Evolutionary conservation across 2,329 filamentous ascomycete species (phyloP).

Genomic region (Diplodia seriata): DNA sequence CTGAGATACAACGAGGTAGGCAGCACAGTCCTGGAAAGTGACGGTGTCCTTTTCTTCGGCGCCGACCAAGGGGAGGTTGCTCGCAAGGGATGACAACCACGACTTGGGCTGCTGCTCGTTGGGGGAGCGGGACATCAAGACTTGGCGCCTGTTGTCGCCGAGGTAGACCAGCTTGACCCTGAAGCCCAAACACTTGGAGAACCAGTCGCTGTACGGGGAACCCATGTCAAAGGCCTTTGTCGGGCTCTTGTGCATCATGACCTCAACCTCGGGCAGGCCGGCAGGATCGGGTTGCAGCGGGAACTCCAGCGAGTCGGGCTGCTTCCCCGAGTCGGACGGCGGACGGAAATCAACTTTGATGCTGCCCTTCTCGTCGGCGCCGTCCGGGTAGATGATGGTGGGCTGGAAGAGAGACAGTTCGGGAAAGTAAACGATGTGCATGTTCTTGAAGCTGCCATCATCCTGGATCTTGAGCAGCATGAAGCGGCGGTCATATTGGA

Average conservation of each 20-base stretch:
- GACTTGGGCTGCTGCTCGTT: constrained; percentile 33
- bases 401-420: constrained; percentile 29
- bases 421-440: constrained; percentile 41
- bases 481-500: constrained; percentile 52
- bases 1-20: constrained; percentile 74
- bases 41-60: constrained; percentile 50
- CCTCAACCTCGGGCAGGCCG: constrained; percentile 46
- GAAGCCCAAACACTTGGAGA: constrained; percentile 54
- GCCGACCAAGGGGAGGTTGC: constrained; percentile 35
- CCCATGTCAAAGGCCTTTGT: constrained; percentile 55
- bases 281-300: constrained; percentile 50
- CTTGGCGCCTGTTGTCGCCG: constrained; percentile 50
- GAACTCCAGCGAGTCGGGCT: constrained; percentile 45
- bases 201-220: constrained; percentile 51
- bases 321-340: constrained; percentile 38
- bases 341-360: constrained; percentile 52
- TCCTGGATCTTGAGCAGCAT: constrained; percentile 32
- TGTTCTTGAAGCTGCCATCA: constrained; percentile 46
- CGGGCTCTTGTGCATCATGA: constrained; percentile 54
- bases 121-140: constrained; percentile 48
- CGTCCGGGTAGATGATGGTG: constrained; percentile 42
- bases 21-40: constrained; percentile 76
- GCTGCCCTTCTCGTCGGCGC: constrained; percentile 37
- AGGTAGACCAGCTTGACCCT: constrained; percentile 53
- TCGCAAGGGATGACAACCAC: constrained; percentile 45